Percentiles rank a stretch among this genome's conserved stretches.
These are phyloP conservation scores for Dimocarpus longan DNA, from an alignment of 345 rosid genomes.

Conservation along the genomic window DNA sequence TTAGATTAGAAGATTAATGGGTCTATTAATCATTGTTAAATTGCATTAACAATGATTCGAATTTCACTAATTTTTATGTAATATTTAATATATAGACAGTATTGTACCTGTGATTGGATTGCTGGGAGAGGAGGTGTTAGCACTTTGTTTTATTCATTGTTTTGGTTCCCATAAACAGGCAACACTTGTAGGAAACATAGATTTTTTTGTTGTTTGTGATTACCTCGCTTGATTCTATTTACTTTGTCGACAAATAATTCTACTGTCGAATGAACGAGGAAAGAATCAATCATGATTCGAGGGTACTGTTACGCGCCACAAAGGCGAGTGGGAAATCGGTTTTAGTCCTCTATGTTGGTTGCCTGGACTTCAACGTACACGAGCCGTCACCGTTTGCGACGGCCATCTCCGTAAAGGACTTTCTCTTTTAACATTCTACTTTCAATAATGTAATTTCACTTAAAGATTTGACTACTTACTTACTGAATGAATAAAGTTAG, in stretches of 20 bases:
- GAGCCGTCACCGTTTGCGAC: slow-evolving; percentile 23
- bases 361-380: background rate
- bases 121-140: no score
- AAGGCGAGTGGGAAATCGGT: slow-evolving; percentile 16
- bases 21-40: background rate
- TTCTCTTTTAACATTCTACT: background rate
- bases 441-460: background rate
- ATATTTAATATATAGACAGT: no score
- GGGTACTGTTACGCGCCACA: slow-evolving; percentile 4
- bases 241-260: no score
- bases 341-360: no score
- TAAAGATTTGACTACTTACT: no score
- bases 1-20: slow-evolving; percentile 1
- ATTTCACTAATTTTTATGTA: background rate
- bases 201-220: background rate
- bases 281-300: slow-evolving; percentile 3
- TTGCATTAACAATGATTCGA: background rate
- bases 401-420: slow-evolving; percentile 39
- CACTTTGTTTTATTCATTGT: background rate
- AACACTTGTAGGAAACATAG: background rate
- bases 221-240: background rate
- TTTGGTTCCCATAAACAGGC: background rate
- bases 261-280: background rate
- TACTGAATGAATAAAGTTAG: no score
- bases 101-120: background rate